phyloP scores from a whole-genome alignment of 2,329 filamentous ascomycete species.

The Colletotrichum sp. region DNA sequence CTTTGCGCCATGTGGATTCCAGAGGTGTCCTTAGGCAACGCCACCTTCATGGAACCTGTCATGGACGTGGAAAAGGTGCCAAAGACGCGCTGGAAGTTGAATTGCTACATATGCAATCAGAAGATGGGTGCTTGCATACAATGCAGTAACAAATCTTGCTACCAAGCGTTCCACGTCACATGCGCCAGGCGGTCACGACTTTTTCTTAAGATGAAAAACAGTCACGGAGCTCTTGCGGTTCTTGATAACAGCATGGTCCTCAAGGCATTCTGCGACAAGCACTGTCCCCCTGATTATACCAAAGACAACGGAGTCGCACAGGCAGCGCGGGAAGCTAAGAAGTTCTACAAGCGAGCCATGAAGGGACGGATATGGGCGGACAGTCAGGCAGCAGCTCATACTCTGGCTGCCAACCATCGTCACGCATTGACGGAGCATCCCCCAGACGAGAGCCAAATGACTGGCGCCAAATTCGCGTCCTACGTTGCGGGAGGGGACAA shows the following conservation, averaged over 20 bases:
- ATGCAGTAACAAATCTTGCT: slow-evolving; percentile 97
- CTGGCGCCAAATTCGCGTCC: slow-evolving; percentile 80
- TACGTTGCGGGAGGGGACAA: slow-evolving; percentile 68
- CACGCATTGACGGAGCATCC: slow-evolving; percentile 70
- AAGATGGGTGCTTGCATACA: slow-evolving; percentile 98
- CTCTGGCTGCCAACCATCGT: slow-evolving; percentile 75
- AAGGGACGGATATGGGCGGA: slow-evolving; percentile 90
- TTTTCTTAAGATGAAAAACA: slow-evolving; percentile 96
- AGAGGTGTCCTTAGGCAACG: slow-evolving; percentile 93
- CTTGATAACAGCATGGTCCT: slow-evolving; percentile 81
- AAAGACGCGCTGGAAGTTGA: slow-evolving; percentile 89
- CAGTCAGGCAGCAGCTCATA: slow-evolving; percentile 81
- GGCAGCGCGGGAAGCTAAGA: slow-evolving; percentile 82
- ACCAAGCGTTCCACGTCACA: slow-evolving; percentile 95
- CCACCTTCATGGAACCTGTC: slow-evolving; percentile 97
- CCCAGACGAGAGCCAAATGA: slow-evolving; percentile 81
- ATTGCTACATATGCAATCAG: slow-evolving; percentile 96
- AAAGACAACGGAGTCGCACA: slow-evolving; percentile 83
- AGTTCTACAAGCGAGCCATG: slow-evolving; percentile 90
- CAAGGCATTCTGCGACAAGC: slow-evolving; percentile 95
- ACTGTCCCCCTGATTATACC: slow-evolving; percentile 88
- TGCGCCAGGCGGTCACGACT: slow-evolving; percentile 88
- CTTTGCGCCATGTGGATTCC: slow-evolving; percentile 99
- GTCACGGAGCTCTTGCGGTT: slow-evolving; percentile 76
- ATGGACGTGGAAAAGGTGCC: slow-evolving; percentile 98